Evolutionary conservation across 345 rosid species (phyloP).

Genomic region (Camelina sativa): DNA sequence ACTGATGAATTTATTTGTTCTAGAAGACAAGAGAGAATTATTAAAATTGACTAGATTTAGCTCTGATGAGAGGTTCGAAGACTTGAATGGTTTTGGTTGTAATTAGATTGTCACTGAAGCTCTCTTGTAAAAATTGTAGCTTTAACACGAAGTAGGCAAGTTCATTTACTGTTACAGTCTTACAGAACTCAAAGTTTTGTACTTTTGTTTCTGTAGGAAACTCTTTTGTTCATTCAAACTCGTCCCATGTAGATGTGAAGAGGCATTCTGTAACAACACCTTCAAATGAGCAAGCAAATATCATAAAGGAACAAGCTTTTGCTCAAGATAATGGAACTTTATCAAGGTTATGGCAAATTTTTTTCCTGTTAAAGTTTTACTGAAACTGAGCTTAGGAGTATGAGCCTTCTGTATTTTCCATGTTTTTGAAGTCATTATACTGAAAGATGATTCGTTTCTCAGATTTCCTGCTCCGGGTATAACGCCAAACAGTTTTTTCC

Average conservation of each 20-base stretch:
- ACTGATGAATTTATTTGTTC: constrained; percentile 1
- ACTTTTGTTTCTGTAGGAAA: constrained; percentile 6
- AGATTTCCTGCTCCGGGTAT: constrained; percentile 52
- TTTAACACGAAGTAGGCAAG: not conserved
- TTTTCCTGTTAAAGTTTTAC: constrained; percentile 17
- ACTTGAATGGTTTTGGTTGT: not conserved
- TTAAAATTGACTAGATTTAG: constrained; percentile 17
- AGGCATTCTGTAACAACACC: constrained; percentile 25
- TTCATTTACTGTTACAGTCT: not conserved
- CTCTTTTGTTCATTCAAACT: not conserved
- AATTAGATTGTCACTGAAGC: constrained; percentile 7
- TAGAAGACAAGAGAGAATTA: no score
- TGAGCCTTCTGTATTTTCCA: constrained; percentile 34
- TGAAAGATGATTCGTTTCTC: constrained; percentile 55
- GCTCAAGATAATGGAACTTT: constrained; percentile 33
- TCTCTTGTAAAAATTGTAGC: not conserved
- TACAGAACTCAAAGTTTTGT: not conserved
- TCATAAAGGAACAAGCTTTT: constrained; percentile 40
- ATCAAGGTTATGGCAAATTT: constrained; percentile 59
- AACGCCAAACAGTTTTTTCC: constrained; percentile 50
- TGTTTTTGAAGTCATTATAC: constrained; percentile 25
- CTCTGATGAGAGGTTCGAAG: not conserved
- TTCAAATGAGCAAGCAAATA: constrained; percentile 36
- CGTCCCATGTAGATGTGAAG: constrained; percentile 53
- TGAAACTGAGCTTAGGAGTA: constrained; percentile 29